Percentiles rank a stretch among this genome's conserved stretches.
phyloP scores from a whole-genome alignment of 2,329 filamentous ascomycete genomes.

The Ceratocystis colombiana region DNA sequence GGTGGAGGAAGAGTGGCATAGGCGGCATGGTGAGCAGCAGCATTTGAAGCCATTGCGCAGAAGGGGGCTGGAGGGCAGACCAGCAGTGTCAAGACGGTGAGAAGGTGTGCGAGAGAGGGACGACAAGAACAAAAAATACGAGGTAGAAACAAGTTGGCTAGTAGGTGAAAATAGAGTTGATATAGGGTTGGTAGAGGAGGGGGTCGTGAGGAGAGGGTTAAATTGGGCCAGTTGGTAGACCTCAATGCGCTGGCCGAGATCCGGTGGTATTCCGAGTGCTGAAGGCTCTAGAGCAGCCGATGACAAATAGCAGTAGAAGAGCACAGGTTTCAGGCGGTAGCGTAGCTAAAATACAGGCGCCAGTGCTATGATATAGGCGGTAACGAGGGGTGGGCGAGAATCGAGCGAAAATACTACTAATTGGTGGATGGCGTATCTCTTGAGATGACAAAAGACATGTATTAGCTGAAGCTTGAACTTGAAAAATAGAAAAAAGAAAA shows the following conservation, averaged over 20 bases:
- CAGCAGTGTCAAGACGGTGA: neutral
- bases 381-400: neutral
- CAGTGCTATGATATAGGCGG: neutral
- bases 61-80: neutral
- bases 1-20: slow-evolving; percentile 18
- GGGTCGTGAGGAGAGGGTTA: neutral
- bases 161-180: neutral
- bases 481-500: slow-evolving; percentile 12
- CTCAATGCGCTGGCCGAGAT: slow-evolving; percentile 13
- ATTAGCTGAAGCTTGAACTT: neutral
- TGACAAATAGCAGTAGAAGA: neutral
- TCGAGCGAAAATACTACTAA: neutral
- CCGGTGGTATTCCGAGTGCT: slow-evolving; percentile 7
- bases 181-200: neutral
- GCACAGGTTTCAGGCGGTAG: neutral
- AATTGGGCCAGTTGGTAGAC: neutral
- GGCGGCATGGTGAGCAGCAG: slow-evolving; percentile 16
- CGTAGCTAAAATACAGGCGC: neutral
- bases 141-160: neutral
- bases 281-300: neutral
- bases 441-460: neutral
- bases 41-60: slow-evolving; percentile 19
- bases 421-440: neutral
- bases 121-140: neutral
- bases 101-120: neutral